Percentiles rank a stretch among this genome's conserved stretches.
Conservation (phyloP, 805 yeast species). For the Saccharomycopsis malanga region DNA sequence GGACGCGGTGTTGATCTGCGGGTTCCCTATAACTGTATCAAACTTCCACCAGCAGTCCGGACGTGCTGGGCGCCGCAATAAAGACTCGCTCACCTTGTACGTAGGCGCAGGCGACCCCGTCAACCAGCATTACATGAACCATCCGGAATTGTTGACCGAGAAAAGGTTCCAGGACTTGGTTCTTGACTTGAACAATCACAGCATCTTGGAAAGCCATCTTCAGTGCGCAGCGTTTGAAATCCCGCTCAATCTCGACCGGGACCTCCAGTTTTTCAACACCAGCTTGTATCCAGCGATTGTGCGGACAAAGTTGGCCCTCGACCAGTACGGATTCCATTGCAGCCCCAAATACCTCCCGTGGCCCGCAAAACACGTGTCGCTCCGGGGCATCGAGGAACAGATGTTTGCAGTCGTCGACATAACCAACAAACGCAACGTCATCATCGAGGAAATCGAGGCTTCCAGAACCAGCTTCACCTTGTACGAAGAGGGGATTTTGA, state of each 20-base stretch:
- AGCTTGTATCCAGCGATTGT: constrained; percentile 28
- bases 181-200: constrained; percentile 51
- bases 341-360: constrained; percentile 62
- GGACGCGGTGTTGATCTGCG: constrained; percentile 88
- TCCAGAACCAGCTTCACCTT: constrained; percentile 84
- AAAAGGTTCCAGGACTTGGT: constrained; percentile 51
- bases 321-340: constrained; percentile 45
- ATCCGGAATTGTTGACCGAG: constrained; percentile 49
- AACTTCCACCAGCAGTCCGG: constrained; percentile 95
- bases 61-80: constrained; percentile 85
- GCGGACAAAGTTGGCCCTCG: constrained; percentile 35
- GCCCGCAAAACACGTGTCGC: constrained; percentile 70
- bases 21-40: constrained; percentile 83
- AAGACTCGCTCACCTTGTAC: constrained; percentile 77
- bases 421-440: constrained; percentile 65
- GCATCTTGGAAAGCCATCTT: constrained; percentile 72
- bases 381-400: constrained; percentile 79
- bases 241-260: constrained; percentile 50
- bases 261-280: constrained; percentile 43
- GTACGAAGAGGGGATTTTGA: constrained; percentile 87
- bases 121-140: constrained; percentile 69
- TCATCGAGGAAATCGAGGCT: constrained; percentile 85
- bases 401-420: constrained; percentile 85
- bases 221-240: constrained; percentile 93
- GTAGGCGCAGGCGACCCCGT: constrained; percentile 80